These are phyloP conservation scores for Cladosporium sp. DNA, from an alignment of 2,329 filamentous ascomycete species.

Conservation along the genomic window DNA sequence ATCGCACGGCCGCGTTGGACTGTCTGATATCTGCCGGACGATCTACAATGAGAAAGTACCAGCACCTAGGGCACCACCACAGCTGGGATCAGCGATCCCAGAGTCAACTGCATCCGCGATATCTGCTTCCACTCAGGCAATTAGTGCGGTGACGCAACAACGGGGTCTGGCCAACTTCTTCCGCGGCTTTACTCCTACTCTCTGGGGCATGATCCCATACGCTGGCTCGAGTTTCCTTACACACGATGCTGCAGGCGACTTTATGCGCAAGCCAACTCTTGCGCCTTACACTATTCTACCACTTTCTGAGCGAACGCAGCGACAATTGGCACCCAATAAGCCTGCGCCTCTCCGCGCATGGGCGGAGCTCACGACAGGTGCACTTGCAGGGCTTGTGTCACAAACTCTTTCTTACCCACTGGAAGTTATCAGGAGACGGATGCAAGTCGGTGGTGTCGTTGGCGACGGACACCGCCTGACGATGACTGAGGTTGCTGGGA, in stretches of 20 bases:
- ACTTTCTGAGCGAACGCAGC: conserved; percentile 39
- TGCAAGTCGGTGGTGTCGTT: conserved; percentile 94
- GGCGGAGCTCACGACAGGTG: conserved; percentile 80
- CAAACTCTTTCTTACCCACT: conserved; percentile 92
- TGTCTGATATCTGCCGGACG: conserved; percentile 70
- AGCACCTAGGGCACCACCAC: conserved; percentile 13
- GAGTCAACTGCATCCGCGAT: conserved; percentile 34
- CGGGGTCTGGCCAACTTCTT: conserved; percentile 86
- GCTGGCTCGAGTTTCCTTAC: conserved; percentile 93
- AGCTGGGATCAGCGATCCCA: conserved; percentile 13
- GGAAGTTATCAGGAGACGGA: conserved; percentile 83
- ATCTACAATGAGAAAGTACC: conserved; percentile 73
- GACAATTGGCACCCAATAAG: conserved; percentile 43
- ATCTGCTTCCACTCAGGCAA: conserved; percentile 37
- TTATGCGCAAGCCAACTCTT: conserved; percentile 64
- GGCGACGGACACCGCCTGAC: conserved; percentile 76
- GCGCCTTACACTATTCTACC: conserved; percentile 71
- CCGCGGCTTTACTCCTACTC: conserved; percentile 81
- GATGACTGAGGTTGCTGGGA: conserved; percentile 69
- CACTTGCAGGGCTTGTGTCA: conserved; percentile 77
- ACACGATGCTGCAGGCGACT: conserved; percentile 82
- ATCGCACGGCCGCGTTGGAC: conserved; percentile 59
- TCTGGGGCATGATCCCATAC: conserved; percentile 94
- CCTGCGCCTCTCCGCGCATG: conserved; percentile 70
- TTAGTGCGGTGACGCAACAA: conserved; percentile 52